phyloP scores from a whole-genome alignment of 108 stramenopile genomes.

The Fragilaria crotonensis region DNA sequence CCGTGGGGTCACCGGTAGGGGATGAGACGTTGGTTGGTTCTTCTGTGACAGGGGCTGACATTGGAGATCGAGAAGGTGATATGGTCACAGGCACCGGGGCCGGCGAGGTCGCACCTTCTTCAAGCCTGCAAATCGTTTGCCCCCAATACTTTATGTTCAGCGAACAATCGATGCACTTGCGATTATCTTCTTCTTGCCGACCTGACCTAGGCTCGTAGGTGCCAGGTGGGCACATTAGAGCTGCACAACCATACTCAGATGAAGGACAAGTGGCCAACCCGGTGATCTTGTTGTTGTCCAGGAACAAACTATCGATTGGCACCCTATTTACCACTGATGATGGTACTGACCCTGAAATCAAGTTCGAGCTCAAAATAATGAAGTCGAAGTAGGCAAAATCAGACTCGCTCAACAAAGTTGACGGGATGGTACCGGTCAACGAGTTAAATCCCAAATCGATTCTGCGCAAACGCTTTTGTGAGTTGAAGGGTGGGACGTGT shows the following conservation, averaged over 20 bases:
- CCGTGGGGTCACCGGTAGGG: background rate
- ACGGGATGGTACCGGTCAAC: conserved; percentile 35
- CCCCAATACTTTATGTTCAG: conserved; percentile 3
- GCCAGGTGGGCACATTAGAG: conserved; percentile 65
- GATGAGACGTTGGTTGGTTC: no score
- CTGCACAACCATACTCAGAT: conserved; percentile 51
- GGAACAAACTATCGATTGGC: background rate
- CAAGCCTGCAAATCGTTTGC: background rate
- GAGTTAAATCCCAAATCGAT: conserved; percentile 35
- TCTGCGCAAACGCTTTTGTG: background rate
- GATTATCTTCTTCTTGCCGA: background rate
- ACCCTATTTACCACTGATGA: background rate
- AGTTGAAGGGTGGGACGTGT: background rate
- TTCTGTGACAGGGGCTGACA: no score
- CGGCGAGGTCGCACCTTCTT: background rate
- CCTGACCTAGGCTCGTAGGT: conserved; percentile 28
- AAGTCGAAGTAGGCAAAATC: conserved; percentile 1
- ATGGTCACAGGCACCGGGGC: background rate
- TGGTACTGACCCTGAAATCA: background rate
- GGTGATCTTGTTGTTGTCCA: conserved; percentile 7
- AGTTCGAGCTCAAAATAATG: background rate
- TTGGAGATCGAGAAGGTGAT: no score
- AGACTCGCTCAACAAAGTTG: conserved; percentile 13
- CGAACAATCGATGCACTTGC: background rate
- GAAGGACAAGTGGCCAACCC: conserved; percentile 24